Base-by-base conservation (phyloP, 1,139 yeast species). In the Yarrowia galli region DNA sequence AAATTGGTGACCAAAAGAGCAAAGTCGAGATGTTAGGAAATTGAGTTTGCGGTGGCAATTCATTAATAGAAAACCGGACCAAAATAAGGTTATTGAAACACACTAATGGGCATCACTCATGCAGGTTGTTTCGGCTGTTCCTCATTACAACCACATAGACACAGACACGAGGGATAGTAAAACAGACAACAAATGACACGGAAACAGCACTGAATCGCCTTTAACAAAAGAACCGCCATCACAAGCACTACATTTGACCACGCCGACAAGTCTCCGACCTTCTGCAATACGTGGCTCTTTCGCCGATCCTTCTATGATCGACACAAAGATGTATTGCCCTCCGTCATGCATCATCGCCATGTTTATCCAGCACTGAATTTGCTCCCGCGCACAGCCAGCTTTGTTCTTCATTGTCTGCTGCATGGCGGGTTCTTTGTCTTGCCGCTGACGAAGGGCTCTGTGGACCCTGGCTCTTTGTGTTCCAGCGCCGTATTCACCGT, bases 291-390 rank as follows among this genome's bases (percentile, higher is more conserved):
- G 16, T 48, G 18, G 22, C 32, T 6, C 16, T 9, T n/a, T 10
- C 25, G 48, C 25, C 48, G 48, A 43, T 25, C 28, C 15, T 16
- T n/a, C 20, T 45, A 45, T 45, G 32, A 25, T 46, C 51, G 35
- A 25, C 51, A 46, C 36, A 20, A 4, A 15, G 5, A 2, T 1
- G 16, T 9, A n/a, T 46, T 25, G 35, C 36, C 10, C 22, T 7
- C 53, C 49, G 8, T 13, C 18, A 46, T 48, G 53, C 53, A 28
- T 12, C 42, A 20, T 35, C 42, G 42, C n/a, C 25, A 35, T 51
- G 54, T 32, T n/a, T 49, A 49, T 32, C 56, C 58, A 35, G 42
- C 28, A 18, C 45, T 53, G 10, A 53, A 53, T 53, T 53, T 53
- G 60, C 60, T 53, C 60, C 35, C 32, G 15, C 3, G 45, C 5